phyloP scores from a whole-genome alignment of 176 grass and related monocot genomes.

The Poa pratensis region DNA sequence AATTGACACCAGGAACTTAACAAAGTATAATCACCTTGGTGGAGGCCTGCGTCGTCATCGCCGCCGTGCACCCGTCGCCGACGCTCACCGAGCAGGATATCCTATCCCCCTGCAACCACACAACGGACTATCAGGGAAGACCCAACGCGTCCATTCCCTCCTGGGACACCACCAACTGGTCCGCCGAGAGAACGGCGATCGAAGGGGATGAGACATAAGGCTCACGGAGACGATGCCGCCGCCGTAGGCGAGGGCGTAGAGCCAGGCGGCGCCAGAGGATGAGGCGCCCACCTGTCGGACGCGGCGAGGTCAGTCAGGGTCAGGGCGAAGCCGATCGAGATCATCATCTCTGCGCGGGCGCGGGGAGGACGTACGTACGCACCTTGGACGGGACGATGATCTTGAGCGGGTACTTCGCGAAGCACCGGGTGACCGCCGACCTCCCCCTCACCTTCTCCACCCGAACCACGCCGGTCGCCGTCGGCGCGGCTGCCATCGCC shows the following conservation, averaged over 20 bases:
- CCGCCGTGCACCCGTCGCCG: slow-evolving; percentile 68
- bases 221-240: slow-evolving; percentile 95
- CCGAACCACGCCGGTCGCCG: slow-evolving; percentile 59
- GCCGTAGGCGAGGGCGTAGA: slow-evolving; percentile 88
- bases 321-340: not conserved
- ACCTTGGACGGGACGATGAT: slow-evolving; percentile 88
- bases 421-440: slow-evolving; percentile 78
- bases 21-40: slow-evolving; percentile 64
- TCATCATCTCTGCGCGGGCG: not conserved
- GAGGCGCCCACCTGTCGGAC: slow-evolving; percentile 53
- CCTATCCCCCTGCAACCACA: slow-evolving; percentile 64
- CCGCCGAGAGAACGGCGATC: not conserved
- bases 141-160: too few relatives aligned
- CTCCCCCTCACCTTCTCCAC: slow-evolving; percentile 81
- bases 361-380: too few relatives aligned
- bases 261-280: slow-evolving; percentile 63
- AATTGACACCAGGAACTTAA: not conserved
- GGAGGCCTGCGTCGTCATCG: slow-evolving; percentile 86
- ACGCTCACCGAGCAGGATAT: slow-evolving; percentile 66
- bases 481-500: not conserved
- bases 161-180: not conserved
- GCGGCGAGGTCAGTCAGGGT: not conserved
- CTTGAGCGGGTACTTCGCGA: slow-evolving; percentile 89
- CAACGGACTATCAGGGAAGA: not conserved
- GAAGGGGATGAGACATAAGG: not conserved